phyloP scores from a whole-genome alignment of 2,329 filamentous ascomycete species.

The Colletotrichum tabaci region DNA sequence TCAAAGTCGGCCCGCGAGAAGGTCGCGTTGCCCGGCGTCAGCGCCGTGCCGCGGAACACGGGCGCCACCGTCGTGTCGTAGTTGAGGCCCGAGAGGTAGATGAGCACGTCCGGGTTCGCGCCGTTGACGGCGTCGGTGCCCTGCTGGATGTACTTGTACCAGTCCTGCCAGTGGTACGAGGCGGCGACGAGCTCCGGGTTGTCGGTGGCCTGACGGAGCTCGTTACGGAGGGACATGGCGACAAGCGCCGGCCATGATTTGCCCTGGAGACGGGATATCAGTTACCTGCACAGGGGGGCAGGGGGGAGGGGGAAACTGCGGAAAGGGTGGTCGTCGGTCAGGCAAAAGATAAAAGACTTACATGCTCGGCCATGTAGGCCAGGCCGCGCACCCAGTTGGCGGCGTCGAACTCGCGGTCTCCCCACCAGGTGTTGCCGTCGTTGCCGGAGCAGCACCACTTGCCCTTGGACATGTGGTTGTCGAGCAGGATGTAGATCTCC shows the following conservation, averaged over 20 bases:
- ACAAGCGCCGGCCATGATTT: constrained; percentile 63
- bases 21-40: constrained; percentile 61
- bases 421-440: constrained; percentile 74
- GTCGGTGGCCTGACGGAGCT: constrained; percentile 62
- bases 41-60: constrained; percentile 62
- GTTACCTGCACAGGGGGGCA: background rate
- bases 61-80: constrained; percentile 70
- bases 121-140: constrained; percentile 65
- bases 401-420: constrained; percentile 71
- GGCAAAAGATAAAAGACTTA: constrained; percentile 48
- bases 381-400: constrained; percentile 74
- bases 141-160: constrained; percentile 66
- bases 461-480: constrained; percentile 73
- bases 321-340: no score
- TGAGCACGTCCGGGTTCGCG: constrained; percentile 66
- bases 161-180: constrained; percentile 70
- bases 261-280: constrained; percentile 50
- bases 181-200: constrained; percentile 50
- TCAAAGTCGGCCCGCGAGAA: constrained; percentile 64
- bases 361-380: constrained; percentile 72
- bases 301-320: no score
- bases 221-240: constrained; percentile 69
- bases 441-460: constrained; percentile 70
- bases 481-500: constrained; percentile 70
- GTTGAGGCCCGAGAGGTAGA: constrained; percentile 72